Evolutionary conservation across 2,329 filamentous ascomycete species (phyloP).

Genomic region (Aspergillus cejpii): DNA sequence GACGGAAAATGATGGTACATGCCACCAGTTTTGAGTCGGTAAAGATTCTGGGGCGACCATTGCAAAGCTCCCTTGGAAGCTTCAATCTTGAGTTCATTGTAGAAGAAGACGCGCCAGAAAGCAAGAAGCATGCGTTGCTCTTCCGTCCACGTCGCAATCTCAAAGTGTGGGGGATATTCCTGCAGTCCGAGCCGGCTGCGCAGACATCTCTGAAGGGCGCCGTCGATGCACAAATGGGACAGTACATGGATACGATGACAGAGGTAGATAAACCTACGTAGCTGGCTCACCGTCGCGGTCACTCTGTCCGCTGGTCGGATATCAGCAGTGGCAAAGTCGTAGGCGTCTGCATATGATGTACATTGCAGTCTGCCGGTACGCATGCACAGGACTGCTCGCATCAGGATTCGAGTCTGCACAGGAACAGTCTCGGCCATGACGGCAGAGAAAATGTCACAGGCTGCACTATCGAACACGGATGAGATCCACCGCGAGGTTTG

Average conservation of each 20-base stretch:
- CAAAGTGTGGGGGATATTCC: background rate
- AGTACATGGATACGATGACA: background rate
- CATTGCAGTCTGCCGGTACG: background rate
- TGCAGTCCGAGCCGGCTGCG: background rate
- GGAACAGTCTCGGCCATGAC: background rate
- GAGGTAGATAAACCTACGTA: background rate
- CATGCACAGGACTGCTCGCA: background rate
- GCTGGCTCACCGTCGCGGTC: background rate
- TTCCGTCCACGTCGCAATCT: slow-evolving; percentile 1
- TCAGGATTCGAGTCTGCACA: background rate
- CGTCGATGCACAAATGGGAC: slow-evolving; percentile 1
- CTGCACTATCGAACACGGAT: background rate
- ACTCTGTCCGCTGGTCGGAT: background rate
- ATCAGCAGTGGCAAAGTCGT: background rate
- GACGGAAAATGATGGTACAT: background rate
- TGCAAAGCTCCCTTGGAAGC: background rate
- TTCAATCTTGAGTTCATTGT: background rate
- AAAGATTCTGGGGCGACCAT: background rate
- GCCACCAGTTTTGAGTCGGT: background rate
- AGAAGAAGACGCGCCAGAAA: slow-evolving; percentile 1
- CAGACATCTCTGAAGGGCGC: background rate
- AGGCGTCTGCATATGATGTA: background rate
- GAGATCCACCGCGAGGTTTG: background rate
- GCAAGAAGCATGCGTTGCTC: slow-evolving; percentile 2
- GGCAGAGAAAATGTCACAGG: background rate